Base-by-base conservation (phyloP, 371 early-diverging fungal genomes). In the Thermomucor indicae-seudaticae region DNA sequence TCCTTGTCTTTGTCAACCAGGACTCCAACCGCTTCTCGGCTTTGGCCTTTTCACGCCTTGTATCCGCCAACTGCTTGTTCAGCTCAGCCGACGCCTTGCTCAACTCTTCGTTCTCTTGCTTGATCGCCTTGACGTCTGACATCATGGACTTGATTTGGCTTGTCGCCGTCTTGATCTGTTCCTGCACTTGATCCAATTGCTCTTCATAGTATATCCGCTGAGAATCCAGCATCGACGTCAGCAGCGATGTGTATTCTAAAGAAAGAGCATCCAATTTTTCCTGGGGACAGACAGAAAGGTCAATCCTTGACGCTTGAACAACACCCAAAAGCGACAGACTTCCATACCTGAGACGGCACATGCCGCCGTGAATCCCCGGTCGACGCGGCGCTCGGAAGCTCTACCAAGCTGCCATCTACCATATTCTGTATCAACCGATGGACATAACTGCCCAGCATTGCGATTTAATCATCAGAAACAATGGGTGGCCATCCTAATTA, bases 341-440 rank as follows among this genome's bases (percentile, higher is more conserved):
- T 19, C 27, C 22, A 31, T 47, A 43, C 31, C 17, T 51, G 49
- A 25, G 47, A 42, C 2, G 38, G 40, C 11, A 19, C 6, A 11
- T 27, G 11, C 37, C 27, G 22, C 7, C 41, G 17, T 6, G 28
- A 11, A 12, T 47, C 27, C 20, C 20, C 53, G 57, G 56, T 57
- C 52, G 31, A 57, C 49, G 25, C 17, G 47, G 44, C 31, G n/a
- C 80, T 73, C 0, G 91, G 88, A 22, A 96, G 53, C 43, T 95
- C 94, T 6, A 97, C 94, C 19, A 96, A 55, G 55, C 93, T 93
- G 6, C 95, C 95, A 59, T 95, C 96, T 1, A 81, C 70, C 47
- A 73, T 83, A 62, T 91, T 93, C 60, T 93, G 95, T 46, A 96
- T 81, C 60, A 96, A 53, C 5, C 96, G 80, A 63, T 97, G 97